Evolutionary conservation across 2,329 filamentous ascomycete species (phyloP).

Genomic region (Didymella pomorum): DNA sequence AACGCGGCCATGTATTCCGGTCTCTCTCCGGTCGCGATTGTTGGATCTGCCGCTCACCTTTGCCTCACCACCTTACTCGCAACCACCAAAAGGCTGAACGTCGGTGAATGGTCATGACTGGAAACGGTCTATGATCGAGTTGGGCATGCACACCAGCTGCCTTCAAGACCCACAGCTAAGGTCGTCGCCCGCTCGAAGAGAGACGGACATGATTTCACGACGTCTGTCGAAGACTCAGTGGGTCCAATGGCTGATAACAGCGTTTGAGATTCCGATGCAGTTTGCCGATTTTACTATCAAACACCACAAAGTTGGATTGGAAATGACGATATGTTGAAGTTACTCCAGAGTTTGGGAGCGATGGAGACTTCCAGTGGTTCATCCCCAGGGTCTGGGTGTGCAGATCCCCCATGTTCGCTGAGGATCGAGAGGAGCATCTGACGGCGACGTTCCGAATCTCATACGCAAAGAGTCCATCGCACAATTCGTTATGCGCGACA

Average conservation of each 20-base stretch:
- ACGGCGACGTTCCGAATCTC: neutral
- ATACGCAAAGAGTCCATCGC: neutral
- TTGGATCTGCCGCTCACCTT: neutral
- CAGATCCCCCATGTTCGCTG: slow-evolving; percentile 6
- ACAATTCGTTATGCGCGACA: neutral
- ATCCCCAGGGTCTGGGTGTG: neutral
- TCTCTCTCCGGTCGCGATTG: neutral
- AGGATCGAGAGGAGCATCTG: neutral
- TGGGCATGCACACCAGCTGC: neutral
- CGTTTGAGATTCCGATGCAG: neutral
- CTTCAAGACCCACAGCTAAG: neutral
- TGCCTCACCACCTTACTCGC: slow-evolving; percentile 6
- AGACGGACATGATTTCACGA: neutral
- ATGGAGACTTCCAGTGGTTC: neutral
- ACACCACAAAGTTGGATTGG: neutral
- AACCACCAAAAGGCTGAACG: neutral
- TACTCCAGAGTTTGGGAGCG: slow-evolving; percentile 1
- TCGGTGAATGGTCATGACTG: neutral
- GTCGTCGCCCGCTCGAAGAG: neutral
- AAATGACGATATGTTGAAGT: neutral
- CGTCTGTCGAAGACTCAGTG: neutral
- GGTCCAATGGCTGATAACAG: neutral
- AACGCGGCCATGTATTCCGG: neutral
- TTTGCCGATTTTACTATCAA: neutral
- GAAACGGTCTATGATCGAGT: neutral